Evolutionary conservation across 2,329 filamentous ascomycete species (phyloP).

Genomic region (Boeremia exigua): DNA sequence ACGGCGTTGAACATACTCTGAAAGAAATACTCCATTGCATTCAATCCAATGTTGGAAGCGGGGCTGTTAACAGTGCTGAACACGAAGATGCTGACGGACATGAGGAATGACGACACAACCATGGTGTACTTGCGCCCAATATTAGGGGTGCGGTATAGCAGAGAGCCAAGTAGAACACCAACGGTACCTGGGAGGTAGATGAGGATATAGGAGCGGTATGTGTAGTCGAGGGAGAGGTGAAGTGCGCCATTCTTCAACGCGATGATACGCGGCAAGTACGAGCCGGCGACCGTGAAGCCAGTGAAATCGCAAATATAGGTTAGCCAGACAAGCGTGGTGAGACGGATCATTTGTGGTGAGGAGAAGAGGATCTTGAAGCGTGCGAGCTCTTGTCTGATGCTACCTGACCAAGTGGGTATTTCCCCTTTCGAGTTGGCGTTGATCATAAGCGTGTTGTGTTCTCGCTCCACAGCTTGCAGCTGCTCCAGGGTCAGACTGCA

Average conservation of each 20-base stretch:
- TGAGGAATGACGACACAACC: conserved; percentile 52
- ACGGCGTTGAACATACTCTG: conserved; percentile 61
- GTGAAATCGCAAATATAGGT: conserved; percentile 60
- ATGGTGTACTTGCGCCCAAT: conserved; percentile 56
- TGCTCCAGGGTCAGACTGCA: conserved; percentile 45
- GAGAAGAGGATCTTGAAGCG: conserved; percentile 57
- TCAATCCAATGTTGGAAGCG: conserved; percentile 57
- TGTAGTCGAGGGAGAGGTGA: conserved; percentile 53
- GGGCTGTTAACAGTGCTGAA: conserved; percentile 54
- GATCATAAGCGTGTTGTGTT: conserved; percentile 35
- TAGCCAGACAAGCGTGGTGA: conserved; percentile 58
- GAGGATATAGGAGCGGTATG: conserved; percentile 61
- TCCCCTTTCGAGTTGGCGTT: conserved; percentile 42
- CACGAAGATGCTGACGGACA: conserved; percentile 54
- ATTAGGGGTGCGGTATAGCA: conserved; percentile 54
- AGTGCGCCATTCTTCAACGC: conserved; percentile 59
- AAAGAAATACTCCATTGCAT: conserved; percentile 61
- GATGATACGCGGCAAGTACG: conserved; percentile 59
- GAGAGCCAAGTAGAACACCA: conserved; percentile 57
- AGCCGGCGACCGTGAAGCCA: conserved; percentile 57
- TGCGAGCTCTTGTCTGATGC: conserved; percentile 49
- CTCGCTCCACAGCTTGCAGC: conserved; percentile 44
- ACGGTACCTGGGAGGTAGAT: conserved; percentile 61
- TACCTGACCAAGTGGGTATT: conserved; percentile 39
- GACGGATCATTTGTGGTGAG: conserved; percentile 49